These are phyloP conservation scores for Xylariaceae sp. DNA, from an alignment of 2,329 filamentous ascomycete species.

Conservation along the genomic window DNA sequence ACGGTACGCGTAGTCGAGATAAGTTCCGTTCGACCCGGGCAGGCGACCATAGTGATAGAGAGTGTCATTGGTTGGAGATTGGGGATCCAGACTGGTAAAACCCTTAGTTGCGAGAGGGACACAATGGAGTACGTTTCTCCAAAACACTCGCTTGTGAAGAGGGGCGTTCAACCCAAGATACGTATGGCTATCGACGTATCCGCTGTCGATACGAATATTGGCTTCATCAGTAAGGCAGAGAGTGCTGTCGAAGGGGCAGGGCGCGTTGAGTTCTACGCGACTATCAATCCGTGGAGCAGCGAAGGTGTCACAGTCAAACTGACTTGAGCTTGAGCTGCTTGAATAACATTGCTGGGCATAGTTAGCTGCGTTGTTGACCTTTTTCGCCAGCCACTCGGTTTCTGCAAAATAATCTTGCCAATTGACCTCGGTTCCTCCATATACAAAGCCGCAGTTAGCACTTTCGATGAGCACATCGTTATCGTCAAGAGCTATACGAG, in stretches of 20 bases:
- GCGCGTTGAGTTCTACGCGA: background rate
- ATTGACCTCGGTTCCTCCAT: background rate
- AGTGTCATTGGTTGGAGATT: background rate
- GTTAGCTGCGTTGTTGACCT: conserved; percentile 9
- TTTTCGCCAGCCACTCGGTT: background rate
- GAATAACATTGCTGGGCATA: conserved; percentile 17
- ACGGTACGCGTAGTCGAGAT: background rate
- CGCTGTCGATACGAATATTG: background rate
- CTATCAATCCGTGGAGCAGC: background rate
- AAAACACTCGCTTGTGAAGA: background rate
- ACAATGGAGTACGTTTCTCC: background rate
- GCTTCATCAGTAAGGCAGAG: background rate
- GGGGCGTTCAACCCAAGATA: background rate
- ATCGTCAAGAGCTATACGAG: background rate
- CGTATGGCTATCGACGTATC: conserved; percentile 1
- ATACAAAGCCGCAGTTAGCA: background rate
- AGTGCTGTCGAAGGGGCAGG: background rate
- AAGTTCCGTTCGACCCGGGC: background rate
- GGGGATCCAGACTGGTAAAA: background rate
- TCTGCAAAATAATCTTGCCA: background rate
- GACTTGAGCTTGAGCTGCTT: background rate
- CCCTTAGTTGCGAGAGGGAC: background rate
- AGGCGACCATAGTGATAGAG: conserved; percentile 9
- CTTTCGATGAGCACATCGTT: background rate
- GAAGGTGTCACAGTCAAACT: conserved; percentile 3